These are phyloP conservation scores for Eudorina sp. DNA, from an alignment of 139 green algal species.

Conservation along the genomic window DNA sequence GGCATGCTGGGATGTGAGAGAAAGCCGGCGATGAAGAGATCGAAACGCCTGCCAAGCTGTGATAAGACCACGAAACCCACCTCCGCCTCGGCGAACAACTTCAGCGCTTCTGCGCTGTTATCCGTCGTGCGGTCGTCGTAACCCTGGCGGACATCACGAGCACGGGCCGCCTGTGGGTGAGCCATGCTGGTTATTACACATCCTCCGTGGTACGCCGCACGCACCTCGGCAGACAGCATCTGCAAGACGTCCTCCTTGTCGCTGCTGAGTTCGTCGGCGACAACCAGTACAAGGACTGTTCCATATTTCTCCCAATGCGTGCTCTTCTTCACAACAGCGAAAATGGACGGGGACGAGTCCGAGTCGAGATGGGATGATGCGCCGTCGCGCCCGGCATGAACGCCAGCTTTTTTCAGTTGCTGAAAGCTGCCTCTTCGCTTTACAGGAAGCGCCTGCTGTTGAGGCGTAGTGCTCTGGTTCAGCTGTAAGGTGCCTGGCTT, in stretches of 20 bases:
- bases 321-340: constrained; percentile 43
- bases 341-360: constrained; percentile 28
- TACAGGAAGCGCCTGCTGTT: constrained; percentile 2
- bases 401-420: constrained; percentile 36
- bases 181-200: neutral
- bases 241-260: constrained; percentile 39
- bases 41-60: no score
- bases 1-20: no score
- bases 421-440: constrained; percentile 51
- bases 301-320: constrained; percentile 59
- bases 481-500: constrained; percentile 30
- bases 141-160: constrained; percentile 15
- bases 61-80: neutral
- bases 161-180: neutral
- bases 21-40: no score
- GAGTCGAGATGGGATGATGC: constrained; percentile 8
- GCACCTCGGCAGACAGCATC: constrained; percentile 43
- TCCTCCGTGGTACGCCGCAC: neutral
- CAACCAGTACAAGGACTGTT: constrained; percentile 43
- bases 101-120: constrained; percentile 10
- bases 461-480: constrained; percentile 10
- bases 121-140: constrained; percentile 48
- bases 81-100: constrained; percentile 38
- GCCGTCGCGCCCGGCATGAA: neutral
- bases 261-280: constrained; percentile 42